Evolutionary conservation across 1,139 yeast genomes (phyloP), one percentile per base, ranked within the genome.

Genomic region (Nakaseomyces kungkrabaensis): DNA sequence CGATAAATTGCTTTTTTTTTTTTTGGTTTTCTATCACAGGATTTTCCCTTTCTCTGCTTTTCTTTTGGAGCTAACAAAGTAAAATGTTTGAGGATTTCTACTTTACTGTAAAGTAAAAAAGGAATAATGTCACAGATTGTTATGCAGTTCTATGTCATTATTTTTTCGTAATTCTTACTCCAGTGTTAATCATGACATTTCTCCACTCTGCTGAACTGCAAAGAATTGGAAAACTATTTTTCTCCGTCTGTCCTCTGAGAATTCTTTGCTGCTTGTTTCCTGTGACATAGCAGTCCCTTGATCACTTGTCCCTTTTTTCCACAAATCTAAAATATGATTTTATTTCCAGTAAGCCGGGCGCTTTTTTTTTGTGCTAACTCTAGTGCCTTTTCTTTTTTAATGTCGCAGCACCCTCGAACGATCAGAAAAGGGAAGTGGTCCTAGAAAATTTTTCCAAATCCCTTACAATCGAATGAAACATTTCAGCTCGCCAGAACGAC

Each of bases 101-200:
- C 22, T 17, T 17, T 17, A 17, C 22, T 17, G 22, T 17, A 17
- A 17, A 17, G 22, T 3, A 17, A 17, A 17, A 17, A 17, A 17
- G 22, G 22, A 17, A 17, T 17, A 17, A 17, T 17, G 22, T 17
- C 22, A 17, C 22, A 17, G 22, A 17, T 17, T 17, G 22, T 17
- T 17, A 17, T 17, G 22, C 22, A 17, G 22, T 17, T 17, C 3
- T 17, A 17, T 17, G 22, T 17, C 22, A 17, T 17, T 29, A 7
- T 29, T 29, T 37, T 13, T 37, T 9, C 13, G 10, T 37, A 7
- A 5, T 37, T 22, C 25, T 17, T 37, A 6, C 26, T 22, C 24
- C 10, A 37, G 40, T 37, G 40, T 37, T 37, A 37, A 37, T 37
- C 40, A 37, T 37, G 40, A 37, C 40, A 37, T 37, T 37, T 37